Evolutionary conservation across 495 filamentous ascomycete species (phyloP), one percentile per base, ranked within the genome.

Genomic region (Penicillium manginii): DNA sequence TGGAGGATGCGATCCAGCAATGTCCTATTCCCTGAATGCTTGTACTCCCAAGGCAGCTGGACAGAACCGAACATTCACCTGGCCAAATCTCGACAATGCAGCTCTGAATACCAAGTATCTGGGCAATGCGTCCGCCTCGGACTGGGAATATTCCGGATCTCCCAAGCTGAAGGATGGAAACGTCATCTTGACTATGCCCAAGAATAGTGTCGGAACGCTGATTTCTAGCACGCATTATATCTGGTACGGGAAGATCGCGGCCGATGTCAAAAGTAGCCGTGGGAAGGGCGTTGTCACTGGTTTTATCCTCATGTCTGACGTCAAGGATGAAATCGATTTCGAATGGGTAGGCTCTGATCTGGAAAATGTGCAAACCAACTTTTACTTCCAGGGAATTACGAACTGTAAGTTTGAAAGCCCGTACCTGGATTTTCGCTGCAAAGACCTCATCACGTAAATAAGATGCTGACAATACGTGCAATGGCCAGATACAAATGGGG

Each of bases 241-340:
- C 75, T 98, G 93, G 96, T 98, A 98, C 71, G 94, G 94, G 66
- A 96, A 88, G 73, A 85, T 98, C 61, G 88, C 86, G 65, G 92
- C 90, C 15, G 88, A 79, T 22, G 78, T 98, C 72, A 96, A 92
- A 83, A 93, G 91, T 7, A 90, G 88, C 55, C 85, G 89, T 65
- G 93, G 91, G 39, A 72, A 77, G 29, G 94, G 94, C 78, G 94
- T 98, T 32, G 91, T 98, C 5, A 92, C 92, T 19, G 94, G 92
- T 10, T 98, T 98, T 71, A 98, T 98, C 71, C 78, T 98, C 62
- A 82, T 97, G 65, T 89, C 87, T 26, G 94, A 97, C 70, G 89
- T 94, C 65, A 96, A 97, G 78, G 94, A 98, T 66, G 94, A 98
- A 73, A 96, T 98, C 66, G 94, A 98, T 73, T 97, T 89, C 69